Evolutionary conservation across 345 rosid species (phyloP), one percentile per base, ranked within the genome.

Genomic region (Boechera stricta): DNA sequence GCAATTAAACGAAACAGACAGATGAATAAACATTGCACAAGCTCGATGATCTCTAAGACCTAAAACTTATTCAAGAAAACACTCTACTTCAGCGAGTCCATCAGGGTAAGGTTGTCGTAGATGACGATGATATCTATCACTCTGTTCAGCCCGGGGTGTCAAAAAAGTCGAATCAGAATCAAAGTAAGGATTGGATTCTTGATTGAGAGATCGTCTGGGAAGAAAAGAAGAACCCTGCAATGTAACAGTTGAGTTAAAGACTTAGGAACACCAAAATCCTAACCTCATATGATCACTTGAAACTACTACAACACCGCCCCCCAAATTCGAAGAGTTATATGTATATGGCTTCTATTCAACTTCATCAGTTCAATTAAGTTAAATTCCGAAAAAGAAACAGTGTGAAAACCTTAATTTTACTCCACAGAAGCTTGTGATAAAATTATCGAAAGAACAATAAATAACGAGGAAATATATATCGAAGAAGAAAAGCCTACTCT

Each of bases 71-170:
- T 8, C 2, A 47, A 36, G 18, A 71, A 71, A 31, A 73, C 42
- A 59, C 48, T 26, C 59, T 38, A 95, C 99, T 97, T 92, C 97
- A 62, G 94, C 88, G 62, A 91, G 80, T 61, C 89, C 99, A 77
- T 92, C 91, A 7, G 91, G 89, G 21, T 96, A 88, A 76, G 96
- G 91, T 74, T 86, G 90, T 58, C 87, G 88, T 64, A 81, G 77
- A 52, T 89, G 98, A 21, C 87, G 94, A 83, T 87, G 84, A 63
- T 85, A 87, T 62, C 95, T 82, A 59, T 84, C 79, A 65, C 85
- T 87, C 5, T 72, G 80, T 58, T 82, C 89, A 24, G 85, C 78
- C 24, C 75, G 87, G 1, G 82, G 47, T 3, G 85, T 48, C 59
- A 67, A 57, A 58, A 81, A 85, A 44, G 72, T 66, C 6, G 82